These are phyloP conservation scores for Oryza glaberrima DNA, from an alignment of 176 grass and related monocot genomes.

Conservation along the genomic window DNA sequence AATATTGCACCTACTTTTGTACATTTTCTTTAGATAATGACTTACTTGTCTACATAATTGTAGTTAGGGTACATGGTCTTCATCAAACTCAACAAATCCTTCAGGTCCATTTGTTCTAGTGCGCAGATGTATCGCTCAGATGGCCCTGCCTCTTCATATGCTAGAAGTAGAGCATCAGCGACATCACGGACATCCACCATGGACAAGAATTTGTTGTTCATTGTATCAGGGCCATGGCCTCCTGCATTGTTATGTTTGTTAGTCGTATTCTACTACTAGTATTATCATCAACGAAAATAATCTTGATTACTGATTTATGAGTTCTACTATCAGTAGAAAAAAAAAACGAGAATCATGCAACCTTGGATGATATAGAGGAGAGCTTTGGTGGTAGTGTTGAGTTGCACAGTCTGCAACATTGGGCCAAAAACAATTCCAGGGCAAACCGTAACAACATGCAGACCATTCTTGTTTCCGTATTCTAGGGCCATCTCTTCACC, in stretches of 20 bases:
- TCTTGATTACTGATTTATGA: too few relatives aligned
- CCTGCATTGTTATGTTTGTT: neutral
- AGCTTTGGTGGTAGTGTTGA: constrained; percentile 27
- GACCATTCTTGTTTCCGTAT: constrained; percentile 20
- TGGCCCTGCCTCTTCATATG: neutral
- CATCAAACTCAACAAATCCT: neutral
- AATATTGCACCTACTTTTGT: constrained; percentile 4
- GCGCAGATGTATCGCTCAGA: constrained; percentile 40
- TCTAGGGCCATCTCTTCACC: constrained; percentile 37
- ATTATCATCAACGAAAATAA: too few relatives aligned
- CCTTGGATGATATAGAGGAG: constrained; percentile 28
- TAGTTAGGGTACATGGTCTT: constrained; percentile 36
- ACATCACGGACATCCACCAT: constrained; percentile 38
- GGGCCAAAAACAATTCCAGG: constrained; percentile 23
- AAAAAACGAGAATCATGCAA: neutral
- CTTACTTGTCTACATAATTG: constrained; percentile 19
- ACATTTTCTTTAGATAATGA: neutral
- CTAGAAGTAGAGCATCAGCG: constrained; percentile 19
- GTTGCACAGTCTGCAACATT: constrained; percentile 2
- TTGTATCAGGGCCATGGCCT: neutral
- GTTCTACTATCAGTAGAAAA: too few relatives aligned
- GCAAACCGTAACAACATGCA: constrained; percentile 34
- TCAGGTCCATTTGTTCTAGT: neutral
- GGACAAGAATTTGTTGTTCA: constrained; percentile 2
- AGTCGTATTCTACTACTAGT: too few relatives aligned